Conservation (phyloP, 306 rosid species). For the Trifolium repens region DNA sequence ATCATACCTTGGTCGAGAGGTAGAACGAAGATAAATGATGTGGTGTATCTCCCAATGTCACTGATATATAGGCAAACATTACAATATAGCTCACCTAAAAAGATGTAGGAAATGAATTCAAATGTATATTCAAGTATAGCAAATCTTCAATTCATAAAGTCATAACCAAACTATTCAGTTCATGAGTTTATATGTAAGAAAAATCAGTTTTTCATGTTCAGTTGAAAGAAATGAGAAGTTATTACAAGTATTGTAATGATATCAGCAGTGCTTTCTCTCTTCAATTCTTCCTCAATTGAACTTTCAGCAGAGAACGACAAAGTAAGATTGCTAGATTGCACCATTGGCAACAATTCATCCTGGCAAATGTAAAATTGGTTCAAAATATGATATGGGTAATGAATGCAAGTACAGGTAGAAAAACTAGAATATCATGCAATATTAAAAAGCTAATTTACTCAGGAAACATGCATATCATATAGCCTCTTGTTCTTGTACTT, state of each 20-base stretch:
- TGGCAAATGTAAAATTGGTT: slow-evolving; percentile 50
- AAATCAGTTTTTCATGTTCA: slow-evolving; percentile 28
- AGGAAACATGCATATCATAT: slow-evolving; percentile 13
- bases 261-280: slow-evolving; percentile 98
- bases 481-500: slow-evolving; percentile 11
- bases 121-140: slow-evolving; percentile 26
- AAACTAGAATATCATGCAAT: slow-evolving; percentile 25
- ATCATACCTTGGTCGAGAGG: slow-evolving; percentile 85
- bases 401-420: slow-evolving; percentile 28
- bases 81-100: slow-evolving; percentile 93
- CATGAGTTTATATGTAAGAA: slow-evolving; percentile 8
- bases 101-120: slow-evolving; percentile 40
- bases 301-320: slow-evolving; percentile 90
- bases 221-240: slow-evolving; percentile 31
- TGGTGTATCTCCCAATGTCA: slow-evolving; percentile 82
- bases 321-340: slow-evolving; percentile 78
- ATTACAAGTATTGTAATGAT: slow-evolving; percentile 84
- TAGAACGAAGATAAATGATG: slow-evolving; percentile 65
- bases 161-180: slow-evolving; percentile 34
- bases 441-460: slow-evolving; percentile 25
- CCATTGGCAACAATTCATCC: slow-evolving; percentile 90
- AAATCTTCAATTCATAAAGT: slow-evolving; percentile 13
- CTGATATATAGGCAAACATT: slow-evolving; percentile 91
- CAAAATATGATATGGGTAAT: slow-evolving; percentile 24
- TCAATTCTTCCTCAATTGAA: slow-evolving; percentile 93